Evolutionary conservation across 352 stramenopile species (phyloP).

Genomic region (Phytophthora aleatoria): DNA sequence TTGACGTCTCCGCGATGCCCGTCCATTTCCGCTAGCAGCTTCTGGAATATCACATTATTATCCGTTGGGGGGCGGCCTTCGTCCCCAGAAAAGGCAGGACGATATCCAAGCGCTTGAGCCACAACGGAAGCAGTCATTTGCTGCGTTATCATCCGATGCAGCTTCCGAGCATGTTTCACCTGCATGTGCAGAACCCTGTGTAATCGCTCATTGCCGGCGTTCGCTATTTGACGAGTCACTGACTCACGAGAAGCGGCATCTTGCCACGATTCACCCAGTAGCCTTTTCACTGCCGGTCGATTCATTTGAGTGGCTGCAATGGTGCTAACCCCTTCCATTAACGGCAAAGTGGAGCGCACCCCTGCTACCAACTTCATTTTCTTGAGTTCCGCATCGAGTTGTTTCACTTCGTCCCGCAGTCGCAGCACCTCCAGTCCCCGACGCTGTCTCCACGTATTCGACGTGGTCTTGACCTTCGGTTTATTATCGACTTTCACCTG

Average conservation of each 20-base stretch:
- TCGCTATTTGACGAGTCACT: slow-evolving; percentile 14
- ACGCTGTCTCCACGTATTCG: slow-evolving; percentile 28
- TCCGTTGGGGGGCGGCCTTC: slow-evolving; percentile 11
- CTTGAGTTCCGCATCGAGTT: slow-evolving; percentile 23
- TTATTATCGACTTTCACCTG: neutral
- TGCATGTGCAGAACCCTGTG: slow-evolving; percentile 21
- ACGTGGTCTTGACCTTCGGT: slow-evolving; percentile 17
- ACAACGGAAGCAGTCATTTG: slow-evolving; percentile 13
- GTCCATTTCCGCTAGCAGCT: slow-evolving; percentile 17
- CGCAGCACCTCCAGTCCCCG: slow-evolving; percentile 19
- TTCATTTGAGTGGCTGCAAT: neutral
- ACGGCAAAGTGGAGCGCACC: slow-evolving; percentile 22
- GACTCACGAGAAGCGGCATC: slow-evolving; percentile 22
- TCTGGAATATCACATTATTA: slow-evolving; percentile 24
- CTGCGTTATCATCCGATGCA: slow-evolving; percentile 24
- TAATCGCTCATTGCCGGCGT: slow-evolving; percentile 16
- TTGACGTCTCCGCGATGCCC: neutral
- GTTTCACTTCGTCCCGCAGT: slow-evolving; percentile 19
- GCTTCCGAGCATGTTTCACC: slow-evolving; percentile 20
- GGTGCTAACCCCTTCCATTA: neutral
- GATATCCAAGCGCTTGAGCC: slow-evolving; percentile 12
- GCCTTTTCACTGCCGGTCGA: neutral
- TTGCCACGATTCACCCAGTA: slow-evolving; percentile 22
- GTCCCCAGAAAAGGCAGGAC: slow-evolving; percentile 4
- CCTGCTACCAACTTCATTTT: slow-evolving; percentile 22